These are phyloP conservation scores for Kodamaea sp. DNA, from an alignment of 1,139 yeast species.

Conservation along the genomic window DNA sequence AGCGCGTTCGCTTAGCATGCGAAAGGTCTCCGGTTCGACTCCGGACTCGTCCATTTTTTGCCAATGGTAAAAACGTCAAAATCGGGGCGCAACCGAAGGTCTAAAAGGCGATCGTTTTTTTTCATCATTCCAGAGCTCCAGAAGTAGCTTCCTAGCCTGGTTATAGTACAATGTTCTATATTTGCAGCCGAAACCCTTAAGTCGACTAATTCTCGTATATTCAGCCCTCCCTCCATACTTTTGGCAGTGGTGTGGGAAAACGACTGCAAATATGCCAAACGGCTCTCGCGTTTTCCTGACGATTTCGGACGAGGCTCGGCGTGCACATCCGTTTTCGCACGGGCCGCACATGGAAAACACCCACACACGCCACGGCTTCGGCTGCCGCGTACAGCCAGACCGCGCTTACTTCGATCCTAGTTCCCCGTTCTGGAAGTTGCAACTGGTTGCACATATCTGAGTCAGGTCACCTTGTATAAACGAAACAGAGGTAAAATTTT, in stretches of 20 bases:
- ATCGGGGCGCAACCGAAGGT: no score
- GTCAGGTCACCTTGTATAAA: neutral
- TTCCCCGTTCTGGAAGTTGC: conserved; percentile 13
- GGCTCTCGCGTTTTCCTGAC: neutral
- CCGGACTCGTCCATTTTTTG: conserved; percentile 77
- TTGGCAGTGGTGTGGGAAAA: no score
- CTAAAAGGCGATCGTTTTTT: no score
- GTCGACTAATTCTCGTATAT: no score
- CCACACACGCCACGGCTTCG: conserved; percentile 1
- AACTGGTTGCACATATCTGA: conserved; percentile 1
- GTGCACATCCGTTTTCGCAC: conserved; percentile 2
- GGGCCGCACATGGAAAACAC: neutral
- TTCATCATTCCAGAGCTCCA: neutral
- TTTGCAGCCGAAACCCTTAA: no score
- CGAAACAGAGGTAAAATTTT: no score
- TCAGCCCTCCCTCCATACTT: no score
- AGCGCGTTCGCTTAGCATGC: conserved; percentile 90
- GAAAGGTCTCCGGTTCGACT: conserved; percentile 88
- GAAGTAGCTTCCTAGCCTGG: no score
- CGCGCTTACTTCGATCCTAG: conserved; percentile 15
- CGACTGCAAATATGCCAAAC: neutral
- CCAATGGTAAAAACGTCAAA: no score
- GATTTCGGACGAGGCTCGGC: conserved; percentile 1
- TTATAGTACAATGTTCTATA: no score
- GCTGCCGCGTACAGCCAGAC: conserved; percentile 3